These are phyloP conservation scores for Chlorella ohadii DNA, from an alignment of 139 green algal genomes.

Conservation along the genomic window DNA sequence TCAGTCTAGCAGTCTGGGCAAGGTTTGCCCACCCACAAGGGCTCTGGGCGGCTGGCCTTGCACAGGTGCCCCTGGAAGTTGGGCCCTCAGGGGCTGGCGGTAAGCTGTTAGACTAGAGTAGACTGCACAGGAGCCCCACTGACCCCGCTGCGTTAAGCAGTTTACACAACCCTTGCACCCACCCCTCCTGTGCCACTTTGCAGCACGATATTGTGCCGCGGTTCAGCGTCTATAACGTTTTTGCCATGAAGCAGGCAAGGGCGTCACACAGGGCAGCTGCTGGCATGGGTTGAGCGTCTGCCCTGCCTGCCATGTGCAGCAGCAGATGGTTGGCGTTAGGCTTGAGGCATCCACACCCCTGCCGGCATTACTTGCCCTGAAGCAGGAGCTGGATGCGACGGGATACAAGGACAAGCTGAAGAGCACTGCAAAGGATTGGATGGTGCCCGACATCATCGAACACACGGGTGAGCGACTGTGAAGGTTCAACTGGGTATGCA, in stretches of 20 bases:
- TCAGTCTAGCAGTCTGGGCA: no score
- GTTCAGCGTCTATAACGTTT: neutral
- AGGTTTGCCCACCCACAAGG: no score
- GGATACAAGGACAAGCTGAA: neutral
- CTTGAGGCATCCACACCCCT: neutral
- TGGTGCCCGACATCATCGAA: neutral
- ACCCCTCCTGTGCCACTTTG: neutral
- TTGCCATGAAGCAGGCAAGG: neutral
- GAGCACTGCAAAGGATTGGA: neutral
- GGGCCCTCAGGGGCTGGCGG: no score
- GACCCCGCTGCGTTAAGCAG: no score
- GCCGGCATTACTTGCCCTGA: neutral
- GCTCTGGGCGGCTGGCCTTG: no score
- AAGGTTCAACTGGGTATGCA: neutral
- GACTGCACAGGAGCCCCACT: no score
- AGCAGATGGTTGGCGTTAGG: neutral
- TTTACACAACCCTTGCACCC: neutral
- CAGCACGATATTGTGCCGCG: neutral
- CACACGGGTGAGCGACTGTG: neutral
- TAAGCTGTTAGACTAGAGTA: no score
- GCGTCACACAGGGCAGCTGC: no score
- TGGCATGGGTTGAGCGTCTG: neutral
- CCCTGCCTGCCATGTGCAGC: neutral
- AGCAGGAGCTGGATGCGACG: neutral
- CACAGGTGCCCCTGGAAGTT: no score